A percentile compares a stretch with the other conserved stretches of the same genome.
phyloP scores from a whole-genome alignment of 2,329 filamentous ascomycete genomes.

The Ophiostoma sp. region DNA sequence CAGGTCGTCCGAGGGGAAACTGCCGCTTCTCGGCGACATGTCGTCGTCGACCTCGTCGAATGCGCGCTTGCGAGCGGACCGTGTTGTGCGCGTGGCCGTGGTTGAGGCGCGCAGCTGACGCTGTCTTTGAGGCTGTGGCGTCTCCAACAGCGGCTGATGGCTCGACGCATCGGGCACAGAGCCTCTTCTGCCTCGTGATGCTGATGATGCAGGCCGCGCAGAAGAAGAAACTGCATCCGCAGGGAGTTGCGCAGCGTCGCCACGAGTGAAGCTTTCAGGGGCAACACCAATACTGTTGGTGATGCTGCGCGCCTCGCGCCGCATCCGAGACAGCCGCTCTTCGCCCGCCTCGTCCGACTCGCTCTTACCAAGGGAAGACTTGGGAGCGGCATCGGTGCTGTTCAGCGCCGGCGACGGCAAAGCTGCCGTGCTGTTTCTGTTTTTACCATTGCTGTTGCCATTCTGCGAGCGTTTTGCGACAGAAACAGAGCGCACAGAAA shows the following conservation, averaged over 20 bases:
- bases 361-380: slow-evolving; percentile 32
- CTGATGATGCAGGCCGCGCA: slow-evolving; percentile 9
- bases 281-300: slow-evolving; percentile 41
- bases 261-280: slow-evolving; percentile 44
- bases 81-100: slow-evolving; percentile 46
- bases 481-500: slow-evolving; percentile 24
- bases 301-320: slow-evolving; percentile 34
- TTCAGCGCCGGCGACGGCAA: slow-evolving; percentile 6
- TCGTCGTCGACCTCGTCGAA: slow-evolving; percentile 57
- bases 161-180: background rate
- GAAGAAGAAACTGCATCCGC: background rate
- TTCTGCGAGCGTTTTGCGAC: slow-evolving; percentile 27
- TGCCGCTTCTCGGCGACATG: slow-evolving; percentile 54
- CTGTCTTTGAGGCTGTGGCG: slow-evolving; percentile 19
- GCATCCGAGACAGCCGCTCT: slow-evolving; percentile 34
- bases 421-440: slow-evolving; percentile 20
- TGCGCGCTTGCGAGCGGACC: slow-evolving; percentile 53
- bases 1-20: slow-evolving; percentile 42
- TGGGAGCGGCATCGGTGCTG: slow-evolving; percentile 18
- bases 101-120: slow-evolving; percentile 34
- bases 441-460: slow-evolving; percentile 22
- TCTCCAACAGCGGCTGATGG: slow-evolving; percentile 21
- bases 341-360: slow-evolving; percentile 33
- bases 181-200: slow-evolving; percentile 24
- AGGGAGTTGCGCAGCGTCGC: background rate